A percentile compares a stretch with the other conserved stretches of the same genome.
Evolutionary conservation across 805 yeast genomes (phyloP).

Genomic region (Myxozyma mucilagina): DNA sequence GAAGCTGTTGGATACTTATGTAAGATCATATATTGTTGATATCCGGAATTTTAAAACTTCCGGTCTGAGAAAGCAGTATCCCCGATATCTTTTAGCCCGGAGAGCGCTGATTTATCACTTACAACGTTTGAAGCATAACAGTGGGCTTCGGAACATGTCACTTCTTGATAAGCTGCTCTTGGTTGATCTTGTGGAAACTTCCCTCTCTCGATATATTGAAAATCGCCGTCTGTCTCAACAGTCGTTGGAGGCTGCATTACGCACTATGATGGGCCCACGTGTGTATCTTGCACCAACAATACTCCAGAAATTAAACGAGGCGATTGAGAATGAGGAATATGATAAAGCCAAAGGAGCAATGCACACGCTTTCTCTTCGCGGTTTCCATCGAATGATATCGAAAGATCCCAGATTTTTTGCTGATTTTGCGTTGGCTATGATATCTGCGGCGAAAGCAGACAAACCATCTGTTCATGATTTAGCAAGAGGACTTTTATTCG

Average conservation of each 20-base stretch:
- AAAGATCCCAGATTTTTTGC: conserved; percentile 16
- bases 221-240: conserved; percentile 70
- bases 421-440: conserved; percentile 13
- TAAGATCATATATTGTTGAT: conserved; percentile 56
- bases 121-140: conserved; percentile 67
- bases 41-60: conserved; percentile 63
- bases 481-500: conserved; percentile 13
- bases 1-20: conserved; percentile 55
- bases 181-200: conserved; percentile 60
- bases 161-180: conserved; percentile 62
- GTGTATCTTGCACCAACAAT: conserved; percentile 53
- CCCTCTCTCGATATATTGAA: conserved; percentile 69
- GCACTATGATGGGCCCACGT: conserved; percentile 67
- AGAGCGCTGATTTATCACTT: conserved; percentile 73
- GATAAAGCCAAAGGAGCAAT: conserved; percentile 62
- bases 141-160: conserved; percentile 71
- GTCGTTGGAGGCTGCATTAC: conserved; percentile 66
- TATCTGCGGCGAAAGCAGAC: conserved; percentile 23
- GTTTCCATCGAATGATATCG: conserved; percentile 21
- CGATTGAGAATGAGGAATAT: conserved; percentile 51
- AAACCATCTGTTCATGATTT: conserved; percentile 23
- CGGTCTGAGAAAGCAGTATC: conserved; percentile 65
- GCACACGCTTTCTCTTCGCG: conserved; percentile 16
- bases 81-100: conserved; percentile 75
- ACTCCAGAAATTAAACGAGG: conserved; percentile 51